Base-by-base conservation (phyloP, 345 rosid genomes). In the Moringa oleifera region DNA sequence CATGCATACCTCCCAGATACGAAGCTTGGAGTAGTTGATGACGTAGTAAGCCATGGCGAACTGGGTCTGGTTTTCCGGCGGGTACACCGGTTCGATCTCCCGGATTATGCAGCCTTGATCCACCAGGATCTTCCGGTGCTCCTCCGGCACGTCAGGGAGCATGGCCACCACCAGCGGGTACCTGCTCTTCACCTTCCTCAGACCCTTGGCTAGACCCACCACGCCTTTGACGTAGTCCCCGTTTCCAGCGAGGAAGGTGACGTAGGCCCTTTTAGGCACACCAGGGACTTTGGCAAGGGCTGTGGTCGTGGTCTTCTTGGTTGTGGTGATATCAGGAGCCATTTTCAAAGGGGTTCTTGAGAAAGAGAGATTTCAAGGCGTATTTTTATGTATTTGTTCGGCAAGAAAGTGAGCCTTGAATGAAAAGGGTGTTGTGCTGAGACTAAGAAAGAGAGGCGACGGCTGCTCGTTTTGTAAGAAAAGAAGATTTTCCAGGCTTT, bases 31-130 rank as follows among this genome's bases (percentile, higher is more conserved):
- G 74, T 87, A 87, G 71, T 85, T 87, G 75, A 87, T 84, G 70
- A 87, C 91, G 45, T 87, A 87, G 54, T 87, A 81, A 33, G 89
- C 79, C 95, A 87, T 81, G 57, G 91, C 95, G 20, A 85, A 87
- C 60, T 80, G 79, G 20, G 94, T 87, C 71, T 85, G 86, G 54
- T 82, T 87, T 62, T 79, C 80, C 1, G 95, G 91, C 0, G 95
- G 95, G 64, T 64, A 64, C 21, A 87, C 73, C 0, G 91, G 89
- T 33, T 71, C 71, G 25, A 87, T 87, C 74, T 85, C 85, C 46
- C 65, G 61, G 25, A 87, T 55, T 18, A 85, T 53, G 51, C 91
- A 88, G 0, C 89, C 89, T 49, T 83, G 91, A 2, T 77, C 78
- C 22, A 68, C 55, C 24, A 87, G 62, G 0, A 79, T 80, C 59